Percentiles rank a stretch among this genome's conserved stretches.
These are phyloP conservation scores for Aspergillus spinulosporus DNA, from an alignment of 2,329 filamentous ascomycete species.

Conservation along the genomic window DNA sequence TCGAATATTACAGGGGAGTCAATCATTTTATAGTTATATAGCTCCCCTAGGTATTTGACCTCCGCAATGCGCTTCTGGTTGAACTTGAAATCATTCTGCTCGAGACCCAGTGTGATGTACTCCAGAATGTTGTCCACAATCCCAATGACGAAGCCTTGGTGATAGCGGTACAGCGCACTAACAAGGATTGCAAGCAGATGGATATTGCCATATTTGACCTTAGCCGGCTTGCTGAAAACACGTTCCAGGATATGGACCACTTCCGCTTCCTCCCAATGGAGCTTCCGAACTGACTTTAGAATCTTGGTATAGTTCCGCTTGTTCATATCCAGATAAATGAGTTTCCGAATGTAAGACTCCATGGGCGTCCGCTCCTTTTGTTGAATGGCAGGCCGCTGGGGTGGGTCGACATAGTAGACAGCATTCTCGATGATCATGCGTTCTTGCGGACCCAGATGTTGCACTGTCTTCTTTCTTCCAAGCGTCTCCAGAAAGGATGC, in stretches of 20 bases:
- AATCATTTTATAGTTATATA: conserved; percentile 97
- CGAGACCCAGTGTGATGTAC: conserved; percentile 80
- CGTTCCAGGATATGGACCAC: conserved; percentile 79
- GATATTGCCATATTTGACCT: conserved; percentile 97
- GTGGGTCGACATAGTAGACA: conserved; percentile 95
- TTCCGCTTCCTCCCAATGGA: conserved; percentile 96
- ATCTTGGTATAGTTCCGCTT: conserved; percentile 93
- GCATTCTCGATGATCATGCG: conserved; percentile 98
- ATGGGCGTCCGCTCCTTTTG: conserved; percentile 95
- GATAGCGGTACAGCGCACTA: conserved; percentile 85
- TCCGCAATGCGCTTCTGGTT: conserved; percentile 93
- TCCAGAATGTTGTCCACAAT: conserved; percentile 92
- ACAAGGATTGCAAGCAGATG: conserved; percentile 88
- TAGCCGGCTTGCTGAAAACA: conserved; percentile 92
- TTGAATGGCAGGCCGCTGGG: conserved; percentile 87
- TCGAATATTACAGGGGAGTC: conserved; percentile 96
- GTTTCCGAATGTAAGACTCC: conserved; percentile 87
- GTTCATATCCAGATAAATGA: conserved; percentile 90
- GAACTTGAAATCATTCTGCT: conserved; percentile 96
- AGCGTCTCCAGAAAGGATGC: conserved; percentile 89
- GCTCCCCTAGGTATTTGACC: conserved; percentile 91
- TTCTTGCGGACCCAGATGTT: conserved; percentile 93
- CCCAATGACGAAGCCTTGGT: conserved; percentile 82
- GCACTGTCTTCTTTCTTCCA: conserved; percentile 91
- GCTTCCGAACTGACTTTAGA: conserved; percentile 86